Percentiles rank a stretch among this genome's conserved stretches.
Evolutionary conservation across 2,329 filamentous ascomycete species (phyloP).

Genomic region (Plenodomus biglobosus): DNA sequence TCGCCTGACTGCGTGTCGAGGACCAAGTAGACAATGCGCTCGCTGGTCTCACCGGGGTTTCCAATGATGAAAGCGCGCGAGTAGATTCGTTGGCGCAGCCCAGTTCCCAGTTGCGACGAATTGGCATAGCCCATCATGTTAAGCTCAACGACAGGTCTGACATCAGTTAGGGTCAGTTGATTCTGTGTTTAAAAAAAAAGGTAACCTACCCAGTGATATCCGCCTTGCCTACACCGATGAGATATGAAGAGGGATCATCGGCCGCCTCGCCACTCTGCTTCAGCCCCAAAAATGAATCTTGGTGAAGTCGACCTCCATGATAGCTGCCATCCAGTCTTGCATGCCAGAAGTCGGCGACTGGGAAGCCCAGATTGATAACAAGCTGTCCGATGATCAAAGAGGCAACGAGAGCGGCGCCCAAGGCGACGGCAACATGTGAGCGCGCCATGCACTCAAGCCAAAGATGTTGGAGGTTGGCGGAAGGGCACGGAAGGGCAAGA

Average conservation of each 20-base stretch:
- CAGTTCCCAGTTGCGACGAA: constrained; percentile 76
- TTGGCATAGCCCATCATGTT: constrained; percentile 93
- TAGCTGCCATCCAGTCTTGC: constrained; percentile 27
- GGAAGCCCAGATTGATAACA: constrained; percentile 38
- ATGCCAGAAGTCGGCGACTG: constrained; percentile 43
- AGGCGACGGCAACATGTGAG: constrained; percentile 43
- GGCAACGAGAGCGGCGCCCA: constrained; percentile 40
- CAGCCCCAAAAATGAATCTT: constrained; percentile 27
- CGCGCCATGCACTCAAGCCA: constrained; percentile 38
- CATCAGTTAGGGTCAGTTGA: constrained; percentile 17
- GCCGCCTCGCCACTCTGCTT: constrained; percentile 31
- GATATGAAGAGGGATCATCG: constrained; percentile 54
- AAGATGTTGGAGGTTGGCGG: constrained; percentile 16
- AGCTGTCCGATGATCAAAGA: constrained; percentile 41
- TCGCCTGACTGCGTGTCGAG: constrained; percentile 87
- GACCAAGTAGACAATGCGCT: constrained; percentile 84
- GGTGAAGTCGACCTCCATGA: constrained; percentile 14
- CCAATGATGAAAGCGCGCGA: constrained; percentile 88
- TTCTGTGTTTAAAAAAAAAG: too few species aligned
- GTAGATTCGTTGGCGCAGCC: constrained; percentile 83
- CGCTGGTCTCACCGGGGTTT: constrained; percentile 62
- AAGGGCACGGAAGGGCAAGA: constrained; percentile 18
- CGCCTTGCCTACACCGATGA: constrained; percentile 69
- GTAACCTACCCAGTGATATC: constrained; percentile 66
- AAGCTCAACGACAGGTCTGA: constrained; percentile 80